Base-by-base conservation (phyloP, 2,329 filamentous ascomycete genomes). In the Aspergillus felis region DNA sequence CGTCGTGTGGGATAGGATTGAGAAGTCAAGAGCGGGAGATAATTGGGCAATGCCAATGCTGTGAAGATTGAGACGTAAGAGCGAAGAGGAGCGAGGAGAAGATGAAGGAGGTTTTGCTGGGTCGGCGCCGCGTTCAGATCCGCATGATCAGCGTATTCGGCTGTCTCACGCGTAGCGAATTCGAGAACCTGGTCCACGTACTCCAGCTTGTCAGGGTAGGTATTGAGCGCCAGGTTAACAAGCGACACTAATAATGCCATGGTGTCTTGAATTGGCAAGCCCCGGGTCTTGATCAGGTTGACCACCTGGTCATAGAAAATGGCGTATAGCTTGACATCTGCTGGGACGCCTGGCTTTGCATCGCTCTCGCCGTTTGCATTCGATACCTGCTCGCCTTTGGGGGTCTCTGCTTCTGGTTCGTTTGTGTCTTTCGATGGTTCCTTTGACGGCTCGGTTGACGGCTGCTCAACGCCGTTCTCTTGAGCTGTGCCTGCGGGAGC, bases 291-390 rank as follows among this genome's bases (percentile, higher is more conserved):
- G 61, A 97, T 92, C 53, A 99, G 81, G 68, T 93, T 92, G 70
- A 95, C 89, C 61, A 97, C 94, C 74, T 97, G 94, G 53, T 92
- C 88, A 70, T 97, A 96, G 81, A 97, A 99, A 58, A 97, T 91
- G 75, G 97, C 92, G 74, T 97, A 97, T 25, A 99, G 84, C 75
- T 91, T 93, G 57, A 96, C 87, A 67, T 91, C 88, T 53, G 87
- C 79, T 29, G 74, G 71, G 50, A 67, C 64, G 22, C 56, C 65
- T 41, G 68, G 56, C 78, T 82, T 70, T 72, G 76, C 53, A 32
- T 51, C 50, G 3, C 62, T 50, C 66, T 68, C 62, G 41, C 67
- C 60, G 27, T 67, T 72, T 44, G 71, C 68, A 56, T 74, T 75
- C 44, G 72, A 68, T 60, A 68, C 62, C 46, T 68, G 63, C 56